A percentile compares a stretch with the other conserved stretches of the same genome.
phyloP scores from a whole-genome alignment of 2,329 filamentous ascomycete species.

The Xylariales sp. region DNA sequence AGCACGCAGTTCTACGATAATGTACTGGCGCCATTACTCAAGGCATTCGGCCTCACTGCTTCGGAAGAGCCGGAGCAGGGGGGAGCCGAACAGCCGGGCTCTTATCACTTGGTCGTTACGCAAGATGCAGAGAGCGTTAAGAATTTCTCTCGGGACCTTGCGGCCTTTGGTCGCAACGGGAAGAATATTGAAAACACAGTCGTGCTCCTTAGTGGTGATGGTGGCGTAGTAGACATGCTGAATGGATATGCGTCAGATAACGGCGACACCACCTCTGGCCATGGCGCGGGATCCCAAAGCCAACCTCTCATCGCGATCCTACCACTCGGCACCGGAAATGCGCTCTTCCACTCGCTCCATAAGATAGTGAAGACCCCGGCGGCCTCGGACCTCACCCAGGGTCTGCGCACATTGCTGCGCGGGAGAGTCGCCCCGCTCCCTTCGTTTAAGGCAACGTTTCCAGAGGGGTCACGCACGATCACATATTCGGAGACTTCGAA shows the following conservation, averaged over 20 bases:
- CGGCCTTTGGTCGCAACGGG: slow-evolving; percentile 43
- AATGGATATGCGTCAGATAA: slow-evolving; percentile 63
- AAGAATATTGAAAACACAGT: slow-evolving; percentile 64
- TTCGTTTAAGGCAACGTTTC: slow-evolving; percentile 71
- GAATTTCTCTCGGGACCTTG: slow-evolving; percentile 65
- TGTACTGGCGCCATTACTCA: slow-evolving; percentile 68
- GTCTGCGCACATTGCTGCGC: slow-evolving; percentile 68
- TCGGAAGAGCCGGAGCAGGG: slow-evolving; percentile 34
- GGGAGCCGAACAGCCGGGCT: slow-evolving; percentile 21
- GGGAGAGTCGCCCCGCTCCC: slow-evolving; percentile 68
- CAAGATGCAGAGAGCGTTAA: slow-evolving; percentile 71
- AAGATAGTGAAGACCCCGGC: slow-evolving; percentile 63
- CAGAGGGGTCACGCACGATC: slow-evolving; percentile 64
- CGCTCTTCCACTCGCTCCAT: slow-evolving; percentile 71
- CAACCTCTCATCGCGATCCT: slow-evolving; percentile 64
- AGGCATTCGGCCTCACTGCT: slow-evolving; percentile 54
- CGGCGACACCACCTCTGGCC: neutral
- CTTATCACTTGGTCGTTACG: slow-evolving; percentile 71
- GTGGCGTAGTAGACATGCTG: slow-evolving; percentile 83
- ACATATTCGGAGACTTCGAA: slow-evolving; percentile 48
- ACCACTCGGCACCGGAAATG: slow-evolving; percentile 74
- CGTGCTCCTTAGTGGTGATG: slow-evolving; percentile 87
- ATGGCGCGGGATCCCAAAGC: neutral
- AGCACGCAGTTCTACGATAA: slow-evolving; percentile 66
- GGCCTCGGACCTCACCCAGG: slow-evolving; percentile 59